Base-by-base conservation (phyloP, 208 protist species). In the Acanthamoeba quina region DNA sequence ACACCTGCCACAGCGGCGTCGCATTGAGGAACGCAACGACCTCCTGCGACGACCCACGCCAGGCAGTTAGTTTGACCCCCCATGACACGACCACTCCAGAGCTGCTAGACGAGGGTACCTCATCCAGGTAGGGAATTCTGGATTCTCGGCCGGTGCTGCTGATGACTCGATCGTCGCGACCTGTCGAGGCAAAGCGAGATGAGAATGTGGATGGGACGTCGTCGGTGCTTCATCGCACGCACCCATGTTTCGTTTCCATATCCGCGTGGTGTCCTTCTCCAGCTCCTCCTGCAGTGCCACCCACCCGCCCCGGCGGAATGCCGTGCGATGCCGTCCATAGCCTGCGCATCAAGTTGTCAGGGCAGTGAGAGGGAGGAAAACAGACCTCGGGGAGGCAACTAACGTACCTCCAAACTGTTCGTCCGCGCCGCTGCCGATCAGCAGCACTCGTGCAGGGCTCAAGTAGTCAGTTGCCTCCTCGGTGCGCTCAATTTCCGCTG, bases 161-260 rank as follows among this genome's bases (percentile, higher is more conserved):
- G 70, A 93, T 93, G 37, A 93, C 89, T 21, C 89, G 0, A 26
- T 93, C 89, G 66, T 93, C 89, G 15, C 89, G 62, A 5, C 89
- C 86, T 68, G 31, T n/a, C 31, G 29, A 41, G 34, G 6, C 3
- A 15, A n/a, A 21, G 11, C 2, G 29, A 44, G 13, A 10, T 1
- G 15, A 15, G 1, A 62, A 17, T 26, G 6, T 19, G 60, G 60
- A 66, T n/a, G 26, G 60, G 17, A 5, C 17, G 2, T 44, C 3
- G 41, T 1, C 41, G 41, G 41, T 44, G 41, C 41, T 44, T 44
- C 56, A 62, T 29, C 62, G 26, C 62, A 70, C 62, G 62, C 62
- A 89, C 82, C 85, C 58, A 93, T 21, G 49, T 93, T 93, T 47
- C 89, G 89, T 47, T 83, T 93, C 89, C 89, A 93, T 15, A 93